These are phyloP conservation scores for Endocalyx cinctus DNA, from an alignment of 2,329 filamentous ascomycete genomes.

Conservation along the genomic window DNA sequence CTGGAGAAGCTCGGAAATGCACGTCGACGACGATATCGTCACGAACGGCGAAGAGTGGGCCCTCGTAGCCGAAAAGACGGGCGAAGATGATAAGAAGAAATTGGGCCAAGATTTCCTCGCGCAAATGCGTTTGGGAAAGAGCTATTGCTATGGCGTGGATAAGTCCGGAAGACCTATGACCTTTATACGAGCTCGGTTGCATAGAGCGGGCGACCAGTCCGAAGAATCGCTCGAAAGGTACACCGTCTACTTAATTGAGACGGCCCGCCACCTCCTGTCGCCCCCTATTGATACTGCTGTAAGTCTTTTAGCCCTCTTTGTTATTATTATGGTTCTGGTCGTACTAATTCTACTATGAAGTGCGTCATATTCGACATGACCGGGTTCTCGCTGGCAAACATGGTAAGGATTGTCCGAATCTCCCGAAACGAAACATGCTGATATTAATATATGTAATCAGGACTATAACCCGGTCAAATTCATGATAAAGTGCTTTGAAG, in stretches of 20 bases:
- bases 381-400: conserved; percentile 87
- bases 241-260: conserved; percentile 93
- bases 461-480: conserved; percentile 97
- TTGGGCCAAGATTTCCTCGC: conserved; percentile 70
- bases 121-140: conserved; percentile 87
- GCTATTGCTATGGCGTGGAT: conserved; percentile 83
- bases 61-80: conserved; percentile 52
- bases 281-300: conserved; percentile 87
- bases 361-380: conserved; percentile 96
- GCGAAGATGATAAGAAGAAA: conserved; percentile 59
- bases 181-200: conserved; percentile 75
- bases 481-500: conserved; percentile 99
- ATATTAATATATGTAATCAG: conserved; percentile 35
- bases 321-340: too few relatives aligned
- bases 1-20: conserved; percentile 79
- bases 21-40: conserved; percentile 88
- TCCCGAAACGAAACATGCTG: background rate
- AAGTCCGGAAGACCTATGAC: conserved; percentile 83
- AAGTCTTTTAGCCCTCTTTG: conserved; percentile 38
- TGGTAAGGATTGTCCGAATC: conserved; percentile 52
- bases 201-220: conserved; percentile 76
- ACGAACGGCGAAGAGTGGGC: conserved; percentile 66
- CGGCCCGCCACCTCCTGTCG: conserved; percentile 75
- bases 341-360: conserved; percentile 49
- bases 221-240: conserved; percentile 80